Percentiles rank a stretch among this genome's conserved stretches.
These are phyloP conservation scores for Cystobasidium slooffiae DNA, from an alignment of 1,284 basidiomycete species.

Conservation along the genomic window DNA sequence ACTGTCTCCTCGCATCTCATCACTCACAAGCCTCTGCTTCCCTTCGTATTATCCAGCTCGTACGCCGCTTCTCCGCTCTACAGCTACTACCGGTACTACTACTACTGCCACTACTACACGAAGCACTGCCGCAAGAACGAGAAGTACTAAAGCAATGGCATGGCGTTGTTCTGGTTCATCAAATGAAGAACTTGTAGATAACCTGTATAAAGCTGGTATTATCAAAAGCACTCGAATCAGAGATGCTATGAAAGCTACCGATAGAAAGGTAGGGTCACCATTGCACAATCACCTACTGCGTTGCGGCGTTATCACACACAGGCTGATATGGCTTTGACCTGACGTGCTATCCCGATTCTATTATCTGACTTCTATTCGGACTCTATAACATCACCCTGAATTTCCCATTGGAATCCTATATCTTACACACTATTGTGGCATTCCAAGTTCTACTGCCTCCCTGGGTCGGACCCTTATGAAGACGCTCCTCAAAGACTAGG, in stretches of 20 bases:
- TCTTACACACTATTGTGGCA: not conserved
- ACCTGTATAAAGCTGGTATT: conserved; percentile 66
- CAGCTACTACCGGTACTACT: too few relatives aligned
- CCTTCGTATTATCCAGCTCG: too few relatives aligned
- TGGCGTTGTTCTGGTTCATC: conserved; percentile 74
- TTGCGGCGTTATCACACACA: too few relatives aligned
- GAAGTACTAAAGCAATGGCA: conserved; percentile 64
- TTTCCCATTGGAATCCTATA: too few relatives aligned
- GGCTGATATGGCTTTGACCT: too few relatives aligned
- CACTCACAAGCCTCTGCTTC: not conserved
- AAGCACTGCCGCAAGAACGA: not conserved
- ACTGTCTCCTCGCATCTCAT: not conserved
- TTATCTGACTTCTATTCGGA: too few relatives aligned
- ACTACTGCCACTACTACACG: too few relatives aligned
- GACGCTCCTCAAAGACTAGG: conserved; percentile 82
- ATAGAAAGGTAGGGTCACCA: conserved; percentile 64
- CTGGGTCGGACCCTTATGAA: conserved; percentile 67
- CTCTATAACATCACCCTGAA: too few relatives aligned
- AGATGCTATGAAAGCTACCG: conserved; percentile 73
- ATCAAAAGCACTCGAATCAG: conserved; percentile 62
- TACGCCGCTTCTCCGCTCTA: too few relatives aligned
- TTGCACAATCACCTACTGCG: too few relatives aligned
- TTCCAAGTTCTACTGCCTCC: conserved; percentile 63
- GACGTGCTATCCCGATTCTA: too few relatives aligned
- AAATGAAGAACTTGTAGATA: conserved; percentile 73